A percentile compares a stretch with the other conserved stretches of the same genome.
phyloP scores from a whole-genome alignment of 257 asterid species.

The Primulina tabacum region DNA sequence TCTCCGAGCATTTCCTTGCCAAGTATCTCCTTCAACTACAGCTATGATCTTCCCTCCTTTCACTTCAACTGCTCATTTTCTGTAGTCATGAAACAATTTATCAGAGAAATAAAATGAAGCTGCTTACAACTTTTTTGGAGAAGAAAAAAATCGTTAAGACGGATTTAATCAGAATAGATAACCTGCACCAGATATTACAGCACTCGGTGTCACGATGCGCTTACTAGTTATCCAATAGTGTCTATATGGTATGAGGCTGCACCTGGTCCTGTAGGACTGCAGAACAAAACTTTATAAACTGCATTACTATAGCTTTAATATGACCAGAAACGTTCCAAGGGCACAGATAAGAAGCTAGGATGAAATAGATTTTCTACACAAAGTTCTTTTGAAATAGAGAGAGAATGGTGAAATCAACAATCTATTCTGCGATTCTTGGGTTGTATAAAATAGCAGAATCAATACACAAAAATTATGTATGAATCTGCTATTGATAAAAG shows the following conservation, averaged over 20 bases:
- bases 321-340: conserved; percentile 3
- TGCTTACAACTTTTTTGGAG: conserved; percentile 2
- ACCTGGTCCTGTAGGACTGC: conserved; percentile 53
- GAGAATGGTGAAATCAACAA: conserved; percentile 5
- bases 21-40: conserved; percentile 64
- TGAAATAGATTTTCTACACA: not conserved
- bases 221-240: conserved; percentile 90
- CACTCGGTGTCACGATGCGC: conserved; percentile 71
- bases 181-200: conserved; percentile 87
- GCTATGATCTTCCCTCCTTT: conserved; percentile 65
- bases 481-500: too few relatives aligned
- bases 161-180: conserved; percentile 16
- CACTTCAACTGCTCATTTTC: conserved; percentile 62
- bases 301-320: conserved; percentile 12
- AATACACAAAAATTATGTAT: too few relatives aligned
- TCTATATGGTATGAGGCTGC: conserved; percentile 67
- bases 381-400: not conserved
- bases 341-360: not conserved
- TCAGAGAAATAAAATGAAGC: conserved; percentile 1
- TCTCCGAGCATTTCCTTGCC: conserved; percentile 46
- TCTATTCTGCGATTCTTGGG: not conserved
- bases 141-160: not conserved
- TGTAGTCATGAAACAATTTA: conserved; percentile 26
- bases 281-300: conserved; percentile 12
- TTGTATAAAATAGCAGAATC: not conserved